These are phyloP conservation scores for Fusarium foetens DNA, from an alignment of 2,329 filamentous ascomycete species.

Conservation along the genomic window DNA sequence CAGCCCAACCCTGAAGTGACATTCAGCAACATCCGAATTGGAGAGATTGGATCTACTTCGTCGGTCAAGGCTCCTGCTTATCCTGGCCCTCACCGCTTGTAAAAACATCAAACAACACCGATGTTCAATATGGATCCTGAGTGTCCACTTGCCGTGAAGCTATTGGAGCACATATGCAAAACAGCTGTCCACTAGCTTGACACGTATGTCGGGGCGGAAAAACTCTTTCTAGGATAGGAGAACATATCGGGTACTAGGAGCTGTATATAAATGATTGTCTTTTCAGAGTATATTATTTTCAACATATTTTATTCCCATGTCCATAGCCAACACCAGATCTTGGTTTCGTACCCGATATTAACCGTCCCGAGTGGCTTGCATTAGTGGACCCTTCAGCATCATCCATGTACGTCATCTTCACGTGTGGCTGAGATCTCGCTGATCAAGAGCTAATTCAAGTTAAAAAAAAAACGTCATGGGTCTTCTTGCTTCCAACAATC, in stretches of 20 bases:
- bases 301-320: too few relatives aligned
- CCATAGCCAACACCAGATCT: background rate
- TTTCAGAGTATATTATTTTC: background rate
- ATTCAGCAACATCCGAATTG: conserved; percentile 68
- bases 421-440: conserved; percentile 5
- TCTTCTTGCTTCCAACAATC: background rate
- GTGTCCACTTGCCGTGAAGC: conserved; percentile 4
- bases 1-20: conserved; percentile 61
- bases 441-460: background rate
- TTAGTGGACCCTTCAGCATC: conserved; percentile 1
- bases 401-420: conserved; percentile 17
- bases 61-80: conserved; percentile 13
- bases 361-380: background rate
- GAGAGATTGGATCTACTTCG: conserved; percentile 65
- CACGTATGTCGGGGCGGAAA: conserved; percentile 19
- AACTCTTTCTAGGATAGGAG: background rate
- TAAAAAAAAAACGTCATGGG: conserved; percentile 24
- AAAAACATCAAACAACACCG: background rate
- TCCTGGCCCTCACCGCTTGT: conserved; percentile 13
- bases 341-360: background rate
- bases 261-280: conserved; percentile 4
- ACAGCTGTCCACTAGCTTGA: conserved; percentile 26
- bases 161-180: conserved; percentile 27
- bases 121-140: conserved; percentile 1
- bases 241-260: background rate